A percentile compares a stretch with the other conserved stretches of the same genome.
These are phyloP conservation scores for Abrus pulchellus DNA, from an alignment of 306 rosid genomes.

Conservation along the genomic window DNA sequence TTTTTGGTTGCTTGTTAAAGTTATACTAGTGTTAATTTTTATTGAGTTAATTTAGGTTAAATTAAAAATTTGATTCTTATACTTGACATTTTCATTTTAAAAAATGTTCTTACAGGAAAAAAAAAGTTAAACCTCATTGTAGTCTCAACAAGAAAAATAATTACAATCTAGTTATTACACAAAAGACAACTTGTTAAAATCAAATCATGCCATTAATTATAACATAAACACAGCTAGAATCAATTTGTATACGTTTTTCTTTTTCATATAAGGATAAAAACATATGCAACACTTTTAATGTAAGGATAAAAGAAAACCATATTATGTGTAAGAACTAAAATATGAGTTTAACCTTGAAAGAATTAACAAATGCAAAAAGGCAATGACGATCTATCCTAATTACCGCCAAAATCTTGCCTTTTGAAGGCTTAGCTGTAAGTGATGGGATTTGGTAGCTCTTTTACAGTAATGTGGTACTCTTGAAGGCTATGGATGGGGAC, in stretches of 20 bases:
- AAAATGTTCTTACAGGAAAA: no score
- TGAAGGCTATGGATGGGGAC: slow-evolving; percentile 47
- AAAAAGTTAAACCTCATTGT: no score
- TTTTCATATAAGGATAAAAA: neutral
- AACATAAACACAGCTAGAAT: no score
- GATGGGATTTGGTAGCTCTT: slow-evolving; percentile 38
- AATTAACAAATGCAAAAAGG: neutral
- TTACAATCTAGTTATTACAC: no score
- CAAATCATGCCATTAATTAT: no score
- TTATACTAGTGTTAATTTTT: neutral
- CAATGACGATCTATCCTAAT: slow-evolving; percentile 2
- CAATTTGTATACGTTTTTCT: neutral
- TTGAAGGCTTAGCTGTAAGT: slow-evolving; percentile 37
- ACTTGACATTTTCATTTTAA: neutral
- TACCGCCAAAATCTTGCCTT: slow-evolving; percentile 11
- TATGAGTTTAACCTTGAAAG: neutral
- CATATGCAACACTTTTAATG: neutral
- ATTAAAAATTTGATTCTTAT: neutral
- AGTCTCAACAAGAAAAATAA: no score
- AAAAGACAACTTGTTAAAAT: no score
- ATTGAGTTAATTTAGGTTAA: neutral
- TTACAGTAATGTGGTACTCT: slow-evolving; percentile 26
- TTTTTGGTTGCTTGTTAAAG: no score
- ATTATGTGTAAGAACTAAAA: neutral
- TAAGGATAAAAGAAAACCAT: neutral